Base-by-base conservation (phyloP, 352 stramenopile species). In the Blastocystis sp. region DNA sequence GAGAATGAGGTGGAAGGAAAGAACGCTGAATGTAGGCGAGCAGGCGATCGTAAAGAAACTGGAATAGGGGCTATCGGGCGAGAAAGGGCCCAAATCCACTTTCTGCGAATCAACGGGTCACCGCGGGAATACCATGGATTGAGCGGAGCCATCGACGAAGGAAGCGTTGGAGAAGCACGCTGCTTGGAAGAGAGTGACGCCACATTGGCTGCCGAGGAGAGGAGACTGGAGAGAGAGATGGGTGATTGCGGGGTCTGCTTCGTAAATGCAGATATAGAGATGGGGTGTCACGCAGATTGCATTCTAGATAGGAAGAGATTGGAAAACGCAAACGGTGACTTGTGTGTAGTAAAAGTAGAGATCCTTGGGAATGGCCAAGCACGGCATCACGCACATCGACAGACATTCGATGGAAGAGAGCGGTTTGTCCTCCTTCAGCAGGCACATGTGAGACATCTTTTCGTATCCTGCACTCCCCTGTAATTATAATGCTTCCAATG, bases 291-390 rank as follows among this genome's bases (percentile, higher is more conserved):
- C 29, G 40, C 36, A 65, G 40, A 81, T 65, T 14, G 44, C 44
- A 27, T 81, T 81, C 69, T 81, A 81, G 1, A 16, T 6, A 49
- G 21, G 1, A 81, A 0, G 7, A 2, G n/a, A 64, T 18, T 16
- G 18, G 1, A 0, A n/a, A 42, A 9, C 0, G 3, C 18, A 32
- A 44, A 81, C 69, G 16, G 46, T 81, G 27, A 81, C 18, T 18
- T n/a, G n/a, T 14, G 46, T 44, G 42, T 46, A 81, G 11, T 64
- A 36, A 1, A 51, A 21, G 0, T 44, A 64, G 14, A 81, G 7
- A n/a, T 48, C 27, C n/a, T 54, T 21, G 0, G 69, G 69, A 81
- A 81, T 81, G 6, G 69, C 69, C 42, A 63, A 46, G 53, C 69
- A 81, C 4, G 69, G 69, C 29, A 63, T 36, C 3, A 81, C 21